These are phyloP conservation scores for Arabidopsis suecica DNA, from an alignment of 345 rosid species.

Conservation along the genomic window DNA sequence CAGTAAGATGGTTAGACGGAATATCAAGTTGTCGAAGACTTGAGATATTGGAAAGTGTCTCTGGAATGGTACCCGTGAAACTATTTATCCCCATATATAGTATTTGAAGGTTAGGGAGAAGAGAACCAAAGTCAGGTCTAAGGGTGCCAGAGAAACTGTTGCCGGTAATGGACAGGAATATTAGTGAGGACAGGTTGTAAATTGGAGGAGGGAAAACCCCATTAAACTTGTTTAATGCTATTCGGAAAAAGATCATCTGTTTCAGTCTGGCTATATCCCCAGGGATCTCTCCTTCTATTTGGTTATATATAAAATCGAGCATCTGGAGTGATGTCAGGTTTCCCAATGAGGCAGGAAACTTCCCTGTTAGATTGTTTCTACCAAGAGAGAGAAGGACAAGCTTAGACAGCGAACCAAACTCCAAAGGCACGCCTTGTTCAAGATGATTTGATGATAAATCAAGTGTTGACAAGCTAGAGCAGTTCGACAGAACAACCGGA, in stretches of 20 bases:
- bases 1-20: constrained; percentile 17
- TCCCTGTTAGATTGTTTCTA: constrained; percentile 37
- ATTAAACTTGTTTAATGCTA: constrained; percentile 35
- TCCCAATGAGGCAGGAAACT: constrained; percentile 38
- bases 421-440: constrained; percentile 31
- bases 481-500: constrained; percentile 31
- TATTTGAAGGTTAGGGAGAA: constrained; percentile 39
- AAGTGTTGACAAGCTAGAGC: constrained; percentile 33
- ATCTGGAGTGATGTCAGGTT: constrained; percentile 38
- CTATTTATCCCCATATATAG: constrained; percentile 34
- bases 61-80: constrained; percentile 35
- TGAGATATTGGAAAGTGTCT: constrained; percentile 32
- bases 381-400: constrained; percentile 32
- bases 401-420: constrained; percentile 20
- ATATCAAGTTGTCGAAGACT: constrained; percentile 17
- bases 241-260: constrained; percentile 33
- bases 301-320: constrained; percentile 32
- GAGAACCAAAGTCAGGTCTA: constrained; percentile 35
- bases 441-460: constrained; percentile 40
- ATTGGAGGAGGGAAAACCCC: constrained; percentile 40
- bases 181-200: constrained; percentile 32
- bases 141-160: constrained; percentile 37
- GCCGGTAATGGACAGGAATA: constrained; percentile 30
- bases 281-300: constrained; percentile 41
- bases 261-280: constrained; percentile 30